Conservation (phyloP, 2,329 filamentous ascomycete species). For the Aspergillus sojae region DNA sequence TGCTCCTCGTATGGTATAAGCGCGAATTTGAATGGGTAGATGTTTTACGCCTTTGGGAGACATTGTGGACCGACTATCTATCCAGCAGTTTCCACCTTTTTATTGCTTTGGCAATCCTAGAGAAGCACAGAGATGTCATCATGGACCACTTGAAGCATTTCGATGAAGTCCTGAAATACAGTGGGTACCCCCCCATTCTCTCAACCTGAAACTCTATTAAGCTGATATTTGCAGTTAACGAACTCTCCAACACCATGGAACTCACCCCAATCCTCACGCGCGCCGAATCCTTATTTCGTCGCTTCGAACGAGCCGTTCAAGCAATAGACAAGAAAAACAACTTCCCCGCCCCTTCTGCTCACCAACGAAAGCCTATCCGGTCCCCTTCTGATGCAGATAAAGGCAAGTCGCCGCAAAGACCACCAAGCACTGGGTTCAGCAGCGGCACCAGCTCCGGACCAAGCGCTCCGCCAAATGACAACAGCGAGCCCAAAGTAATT, state of each 20-base stretch:
- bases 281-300: conserved; percentile 83
- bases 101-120: conserved; percentile 87
- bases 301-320: conserved; percentile 86
- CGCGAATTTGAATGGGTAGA: conserved; percentile 92
- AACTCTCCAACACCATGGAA: conserved; percentile 91
- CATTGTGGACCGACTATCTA: conserved; percentile 88
- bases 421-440: conserved; percentile 26
- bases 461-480: not conserved
- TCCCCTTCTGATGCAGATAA: conserved; percentile 26
- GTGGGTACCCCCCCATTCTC: conserved; percentile 54
- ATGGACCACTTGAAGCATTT: conserved; percentile 93
- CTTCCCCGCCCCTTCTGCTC: conserved; percentile 62
- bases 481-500: conserved; percentile 54
- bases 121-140: conserved; percentile 95
- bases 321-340: conserved; percentile 89
- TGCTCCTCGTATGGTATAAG: conserved; percentile 99
- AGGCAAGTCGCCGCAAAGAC: conserved; percentile 34
- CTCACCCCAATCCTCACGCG: conserved; percentile 82
- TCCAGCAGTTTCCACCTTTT: conserved; percentile 93
- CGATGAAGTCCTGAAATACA: conserved; percentile 95
- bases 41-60: conserved; percentile 86
- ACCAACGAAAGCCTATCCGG: conserved; percentile 50
- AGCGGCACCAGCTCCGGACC: conserved; percentile 22
- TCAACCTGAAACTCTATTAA: not conserved
- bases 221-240: conserved; percentile 68